Evolutionary conservation across 768 basidiomycete genomes (phyloP).

Genomic region (Panus rudis): DNA sequence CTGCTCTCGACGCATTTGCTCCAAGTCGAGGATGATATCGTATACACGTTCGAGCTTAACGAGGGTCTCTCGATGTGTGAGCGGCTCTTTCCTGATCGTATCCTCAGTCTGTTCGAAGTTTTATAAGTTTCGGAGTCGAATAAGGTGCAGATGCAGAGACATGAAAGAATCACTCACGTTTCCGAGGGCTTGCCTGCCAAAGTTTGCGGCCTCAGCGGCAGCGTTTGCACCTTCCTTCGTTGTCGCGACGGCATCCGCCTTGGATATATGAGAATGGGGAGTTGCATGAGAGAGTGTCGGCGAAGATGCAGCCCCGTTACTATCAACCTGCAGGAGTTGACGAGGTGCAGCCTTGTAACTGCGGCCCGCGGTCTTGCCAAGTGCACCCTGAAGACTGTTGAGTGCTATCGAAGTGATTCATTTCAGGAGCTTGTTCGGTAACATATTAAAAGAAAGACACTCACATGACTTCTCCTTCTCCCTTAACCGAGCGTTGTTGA

Average conservation of each 20-base stretch:
- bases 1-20: slow-evolving; percentile 78
- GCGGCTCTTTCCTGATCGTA: slow-evolving; percentile 60
- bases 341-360: slow-evolving; percentile 96
- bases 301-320: slow-evolving; percentile 29
- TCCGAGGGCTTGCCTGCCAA: slow-evolving; percentile 68
- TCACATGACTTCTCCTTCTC: slow-evolving; percentile 72
- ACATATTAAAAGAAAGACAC: slow-evolving; percentile 24
- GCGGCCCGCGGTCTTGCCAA: slow-evolving; percentile 89
- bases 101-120: slow-evolving; percentile 43
- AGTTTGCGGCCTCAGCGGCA: slow-evolving; percentile 66
- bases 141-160: background rate
- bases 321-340: slow-evolving; percentile 86
- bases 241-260: slow-evolving; percentile 34
- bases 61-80: slow-evolving; percentile 74
- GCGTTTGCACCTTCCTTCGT: slow-evolving; percentile 44
- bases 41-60: slow-evolving; percentile 79
- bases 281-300: slow-evolving; percentile 35
- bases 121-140: background rate
- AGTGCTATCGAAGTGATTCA: slow-evolving; percentile 36
- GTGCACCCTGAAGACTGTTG: slow-evolving; percentile 82
- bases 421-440: background rate
- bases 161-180: slow-evolving; percentile 33
- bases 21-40: slow-evolving; percentile 75
- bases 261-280: slow-evolving; percentile 43
- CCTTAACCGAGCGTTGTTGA: slow-evolving; percentile 80